A percentile compares a stretch with the other conserved stretches of the same genome.
Conservation (phyloP, 495 filamentous ascomycete genomes). For the Cryomyces minteri region DNA sequence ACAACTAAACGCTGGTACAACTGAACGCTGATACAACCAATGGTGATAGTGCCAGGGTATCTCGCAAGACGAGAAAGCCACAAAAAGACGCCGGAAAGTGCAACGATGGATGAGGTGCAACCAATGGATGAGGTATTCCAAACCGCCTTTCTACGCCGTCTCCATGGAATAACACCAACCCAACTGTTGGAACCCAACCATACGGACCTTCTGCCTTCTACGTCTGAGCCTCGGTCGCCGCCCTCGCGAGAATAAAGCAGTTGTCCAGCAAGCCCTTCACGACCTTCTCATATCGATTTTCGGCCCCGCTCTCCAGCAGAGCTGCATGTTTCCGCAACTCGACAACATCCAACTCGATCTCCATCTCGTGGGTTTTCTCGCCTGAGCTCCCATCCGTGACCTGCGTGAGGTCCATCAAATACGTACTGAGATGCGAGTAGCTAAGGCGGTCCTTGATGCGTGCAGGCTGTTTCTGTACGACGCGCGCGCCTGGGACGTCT, state of each 20-base stretch:
- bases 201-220: no score
- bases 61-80: no score
- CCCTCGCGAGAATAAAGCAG: neutral
- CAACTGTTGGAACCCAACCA: no score
- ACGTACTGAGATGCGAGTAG: constrained; percentile 56
- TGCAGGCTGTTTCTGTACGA: constrained; percentile 24
- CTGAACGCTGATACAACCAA: no score
- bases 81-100: no score
- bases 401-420: constrained; percentile 81
- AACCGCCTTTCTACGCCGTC: no score
- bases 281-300: constrained; percentile 47
- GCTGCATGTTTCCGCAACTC: constrained; percentile 52
- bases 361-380: constrained; percentile 66
- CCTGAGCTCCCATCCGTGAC: constrained; percentile 31
- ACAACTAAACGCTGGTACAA: no score
- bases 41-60: no score
- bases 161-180: no score
- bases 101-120: no score
- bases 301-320: constrained; percentile 33
- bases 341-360: constrained; percentile 58
- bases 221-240: no score
- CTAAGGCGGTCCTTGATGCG: constrained; percentile 77
- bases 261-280: constrained; percentile 77
- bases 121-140: no score
- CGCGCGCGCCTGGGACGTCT: constrained; percentile 15